phyloP scores from a whole-genome alignment of 2,329 filamentous ascomycete species.

The Verticillium albo-atrum region DNA sequence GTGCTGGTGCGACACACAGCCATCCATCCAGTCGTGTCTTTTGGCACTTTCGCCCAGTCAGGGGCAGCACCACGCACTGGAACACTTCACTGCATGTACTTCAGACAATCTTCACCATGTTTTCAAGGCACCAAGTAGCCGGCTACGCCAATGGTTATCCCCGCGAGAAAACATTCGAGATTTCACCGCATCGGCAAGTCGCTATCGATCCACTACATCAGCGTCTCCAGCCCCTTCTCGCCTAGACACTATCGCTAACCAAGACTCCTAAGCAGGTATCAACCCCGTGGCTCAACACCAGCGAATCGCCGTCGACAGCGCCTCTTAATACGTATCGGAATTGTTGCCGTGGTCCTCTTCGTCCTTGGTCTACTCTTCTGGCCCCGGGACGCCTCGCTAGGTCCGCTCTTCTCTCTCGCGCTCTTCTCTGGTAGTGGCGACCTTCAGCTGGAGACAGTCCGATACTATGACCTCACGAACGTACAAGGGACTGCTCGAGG shows the following conservation, averaged over 20 bases:
- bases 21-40: neutral
- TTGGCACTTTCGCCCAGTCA: neutral
- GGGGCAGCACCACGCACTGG: neutral
- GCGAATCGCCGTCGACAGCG: conserved; percentile 69
- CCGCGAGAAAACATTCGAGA: conserved; percentile 73
- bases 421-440: conserved; percentile 63
- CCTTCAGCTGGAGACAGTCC: conserved; percentile 85
- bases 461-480: conserved; percentile 92
- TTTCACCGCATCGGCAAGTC: conserved; percentile 79
- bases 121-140: conserved; percentile 74
- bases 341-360: conserved; percentile 51
- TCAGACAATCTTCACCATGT: conserved; percentile 53
- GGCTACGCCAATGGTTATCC: conserved; percentile 84
- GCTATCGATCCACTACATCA: neutral
- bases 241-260: neutral
- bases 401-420: conserved; percentile 63
- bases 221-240: neutral
- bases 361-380: conserved; percentile 64
- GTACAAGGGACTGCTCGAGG: conserved; percentile 87
- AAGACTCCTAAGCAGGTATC: conserved; percentile 56
- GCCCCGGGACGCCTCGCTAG: conserved; percentile 55
- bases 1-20: neutral
- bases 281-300: conserved; percentile 71
- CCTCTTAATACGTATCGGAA: conserved; percentile 61
- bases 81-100: conserved; percentile 4